These are phyloP conservation scores for Elongisporangium prolatum DNA, from an alignment of 352 stramenopile species.

Conservation along the genomic window DNA sequence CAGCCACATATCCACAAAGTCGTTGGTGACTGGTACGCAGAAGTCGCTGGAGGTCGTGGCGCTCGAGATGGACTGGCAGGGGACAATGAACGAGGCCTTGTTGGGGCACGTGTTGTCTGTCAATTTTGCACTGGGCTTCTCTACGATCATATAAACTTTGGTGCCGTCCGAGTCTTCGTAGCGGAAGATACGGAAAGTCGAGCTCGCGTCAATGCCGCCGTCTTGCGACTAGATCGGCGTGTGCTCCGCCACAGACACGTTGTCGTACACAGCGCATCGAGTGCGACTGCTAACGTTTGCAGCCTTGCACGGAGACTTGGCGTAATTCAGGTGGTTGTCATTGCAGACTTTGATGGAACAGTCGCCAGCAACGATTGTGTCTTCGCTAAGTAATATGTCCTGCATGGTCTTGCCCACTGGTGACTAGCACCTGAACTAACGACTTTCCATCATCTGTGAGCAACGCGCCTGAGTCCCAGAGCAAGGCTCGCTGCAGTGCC, in stretches of 20 bases:
- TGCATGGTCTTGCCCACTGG: slow-evolving; percentile 6
- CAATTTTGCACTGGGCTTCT: slow-evolving; percentile 5
- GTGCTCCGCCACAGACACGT: neutral
- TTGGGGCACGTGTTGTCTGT: slow-evolving; percentile 3
- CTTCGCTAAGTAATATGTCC: slow-evolving; percentile 3
- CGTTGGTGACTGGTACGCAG: slow-evolving; percentile 1
- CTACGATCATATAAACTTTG: slow-evolving; percentile 9
- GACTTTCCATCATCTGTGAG: neutral
- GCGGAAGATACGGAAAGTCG: neutral
- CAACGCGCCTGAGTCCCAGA: slow-evolving; percentile 21
- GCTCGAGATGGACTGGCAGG: slow-evolving; percentile 5
- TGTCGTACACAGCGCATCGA: slow-evolving; percentile 3
- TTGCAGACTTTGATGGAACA: slow-evolving; percentile 6
- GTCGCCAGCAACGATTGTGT: slow-evolving; percentile 2
- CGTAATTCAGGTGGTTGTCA: slow-evolving; percentile 5
- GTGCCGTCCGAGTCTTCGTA: neutral
- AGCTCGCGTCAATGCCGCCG: slow-evolving; percentile 1
- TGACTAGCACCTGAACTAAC: slow-evolving; percentile 9
- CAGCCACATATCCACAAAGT: slow-evolving; percentile 11
- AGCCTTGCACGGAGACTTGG: neutral
- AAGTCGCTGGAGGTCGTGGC: slow-evolving; percentile 1
- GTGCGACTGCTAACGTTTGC: neutral
- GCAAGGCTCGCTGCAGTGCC: slow-evolving; percentile 29
- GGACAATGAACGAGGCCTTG: slow-evolving; percentile 12
- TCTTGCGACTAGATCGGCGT: slow-evolving; percentile 6